Evolutionary conservation across 306 rosid genomes (phyloP), one percentile per base, ranked within the genome.

Genomic region (Sicyos baderoa): DNA sequence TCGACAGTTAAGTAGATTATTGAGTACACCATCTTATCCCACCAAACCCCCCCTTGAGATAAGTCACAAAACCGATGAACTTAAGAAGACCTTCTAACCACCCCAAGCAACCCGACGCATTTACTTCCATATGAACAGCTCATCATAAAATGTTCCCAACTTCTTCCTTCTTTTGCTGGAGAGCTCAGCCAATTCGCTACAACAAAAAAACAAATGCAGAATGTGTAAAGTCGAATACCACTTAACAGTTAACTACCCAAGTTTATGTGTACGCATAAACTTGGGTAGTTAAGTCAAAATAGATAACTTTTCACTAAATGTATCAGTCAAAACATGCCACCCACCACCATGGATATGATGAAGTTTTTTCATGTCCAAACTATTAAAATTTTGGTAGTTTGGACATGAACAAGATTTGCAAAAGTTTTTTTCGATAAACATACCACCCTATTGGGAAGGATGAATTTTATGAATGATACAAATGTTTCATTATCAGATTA

Each of bases 31-130:
- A 78, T 56, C 76, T 86, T 72, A 60, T 74, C 75, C 82, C 89
- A 76, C 78, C 88, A 81, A 77, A 72, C 74, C 44, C 44, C 44
- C 44, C 81, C 82, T 23, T 55, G 76, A 83, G 84, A 85, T 61
- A 72, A 56, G 73, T 76, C 83, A 74, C 84, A 80, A 83, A 76
- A 72, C 44, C 83, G 84, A 83, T 78, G 37, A 72, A 57, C 45
- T 47, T 55, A 42, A 72, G 68, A 72, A 40, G 56, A 75, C 78
- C 78, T 86, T 82, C 87, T 86, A 87, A 83, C 86, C 87, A 69
- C 85, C 78, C 86, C 86, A 87, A 40, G 79, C 73, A 80, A 87
- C 87, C 87, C 78, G 85, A 90, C 83, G 90, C 86, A 72, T 79
- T 79, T 80, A 82, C 85, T 78, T 35, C 78, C 78, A 78, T 78